These are phyloP conservation scores for Plasmodium knowlesi DNA, from an alignment of 169 alveolate species.

Conservation along the genomic window DNA sequence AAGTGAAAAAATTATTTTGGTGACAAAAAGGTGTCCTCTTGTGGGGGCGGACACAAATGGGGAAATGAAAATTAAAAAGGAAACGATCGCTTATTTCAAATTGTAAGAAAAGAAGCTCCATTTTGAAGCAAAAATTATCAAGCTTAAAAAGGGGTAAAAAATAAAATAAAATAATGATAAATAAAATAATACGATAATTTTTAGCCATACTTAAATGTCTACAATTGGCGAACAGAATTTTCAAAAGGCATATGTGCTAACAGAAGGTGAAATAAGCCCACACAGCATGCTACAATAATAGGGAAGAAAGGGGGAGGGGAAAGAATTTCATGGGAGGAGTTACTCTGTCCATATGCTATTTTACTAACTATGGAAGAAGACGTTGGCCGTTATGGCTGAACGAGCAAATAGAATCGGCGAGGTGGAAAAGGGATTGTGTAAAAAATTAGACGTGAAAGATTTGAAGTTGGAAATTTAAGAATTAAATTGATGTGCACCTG, in stretches of 20 bases:
- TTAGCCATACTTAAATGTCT: background rate
- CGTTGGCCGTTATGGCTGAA: background rate
- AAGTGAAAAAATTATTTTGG: background rate
- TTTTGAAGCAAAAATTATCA: background rate
- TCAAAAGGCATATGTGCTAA: background rate
- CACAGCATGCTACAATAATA: background rate
- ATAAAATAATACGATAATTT: background rate
- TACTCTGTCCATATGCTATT: background rate
- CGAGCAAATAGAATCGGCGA: background rate
- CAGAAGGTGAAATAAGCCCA: background rate
- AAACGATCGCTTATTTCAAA: background rate
- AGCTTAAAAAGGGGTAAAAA: background rate
- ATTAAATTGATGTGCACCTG: background rate
- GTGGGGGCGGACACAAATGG: background rate
- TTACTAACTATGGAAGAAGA: background rate
- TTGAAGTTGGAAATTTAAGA: background rate
- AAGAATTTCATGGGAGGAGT: background rate
- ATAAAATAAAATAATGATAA: too few species aligned
- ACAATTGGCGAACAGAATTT: background rate
- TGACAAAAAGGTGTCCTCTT: background rate
- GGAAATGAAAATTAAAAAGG: background rate
- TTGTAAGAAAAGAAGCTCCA: background rate
- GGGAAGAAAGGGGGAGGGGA: background rate
- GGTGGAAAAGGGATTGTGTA: background rate
- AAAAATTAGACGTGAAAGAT: background rate